phyloP scores from a whole-genome alignment of 1,284 basidiomycete species.

The Tausonia pullulans region DNA sequence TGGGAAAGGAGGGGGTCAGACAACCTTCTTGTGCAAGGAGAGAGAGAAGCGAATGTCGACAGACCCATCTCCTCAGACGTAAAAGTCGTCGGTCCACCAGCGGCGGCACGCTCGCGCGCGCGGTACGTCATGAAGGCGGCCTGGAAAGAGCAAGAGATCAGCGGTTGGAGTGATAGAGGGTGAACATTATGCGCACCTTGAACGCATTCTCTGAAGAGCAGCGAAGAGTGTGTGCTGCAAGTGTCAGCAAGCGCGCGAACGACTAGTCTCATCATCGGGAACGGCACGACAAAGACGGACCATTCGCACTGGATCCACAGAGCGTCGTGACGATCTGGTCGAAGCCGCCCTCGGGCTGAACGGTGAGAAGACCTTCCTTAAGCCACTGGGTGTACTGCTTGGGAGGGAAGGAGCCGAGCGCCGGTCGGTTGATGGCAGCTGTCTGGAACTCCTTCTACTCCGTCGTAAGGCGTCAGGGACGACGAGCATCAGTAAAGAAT shows the following conservation, averaged over 20 bases:
- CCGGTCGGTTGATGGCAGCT: conserved; percentile 41
- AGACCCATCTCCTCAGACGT: conserved; percentile 27
- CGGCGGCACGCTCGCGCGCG: conserved; percentile 30
- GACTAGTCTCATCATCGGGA: neutral
- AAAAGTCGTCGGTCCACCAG: conserved; percentile 21
- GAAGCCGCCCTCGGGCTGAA: conserved; percentile 39
- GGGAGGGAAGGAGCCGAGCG: conserved; percentile 44
- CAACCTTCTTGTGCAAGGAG: conserved; percentile 21
- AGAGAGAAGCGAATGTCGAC: conserved; percentile 1
- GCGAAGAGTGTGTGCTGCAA: too few relatives aligned
- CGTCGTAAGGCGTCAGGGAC: neutral
- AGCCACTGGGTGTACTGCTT: conserved; percentile 38
- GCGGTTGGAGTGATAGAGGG: neutral
- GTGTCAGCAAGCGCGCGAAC: too few relatives aligned
- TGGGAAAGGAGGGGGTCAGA: neutral
- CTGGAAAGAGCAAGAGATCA: neutral
- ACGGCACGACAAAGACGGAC: neutral
- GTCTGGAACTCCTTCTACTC: conserved; percentile 29
- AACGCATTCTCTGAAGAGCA: conserved; percentile 37
- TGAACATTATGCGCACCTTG: conserved; percentile 28
- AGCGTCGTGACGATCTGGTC: conserved; percentile 37
- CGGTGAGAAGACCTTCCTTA: conserved; percentile 39
- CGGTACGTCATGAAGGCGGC: conserved; percentile 42
- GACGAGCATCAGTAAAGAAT: neutral
- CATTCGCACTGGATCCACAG: conserved; percentile 24